A percentile compares a stretch with the other conserved stretches of the same genome.
Conservation (phyloP, 176 grass and related monocot genomes). For the Saccharum spontaneum region DNA sequence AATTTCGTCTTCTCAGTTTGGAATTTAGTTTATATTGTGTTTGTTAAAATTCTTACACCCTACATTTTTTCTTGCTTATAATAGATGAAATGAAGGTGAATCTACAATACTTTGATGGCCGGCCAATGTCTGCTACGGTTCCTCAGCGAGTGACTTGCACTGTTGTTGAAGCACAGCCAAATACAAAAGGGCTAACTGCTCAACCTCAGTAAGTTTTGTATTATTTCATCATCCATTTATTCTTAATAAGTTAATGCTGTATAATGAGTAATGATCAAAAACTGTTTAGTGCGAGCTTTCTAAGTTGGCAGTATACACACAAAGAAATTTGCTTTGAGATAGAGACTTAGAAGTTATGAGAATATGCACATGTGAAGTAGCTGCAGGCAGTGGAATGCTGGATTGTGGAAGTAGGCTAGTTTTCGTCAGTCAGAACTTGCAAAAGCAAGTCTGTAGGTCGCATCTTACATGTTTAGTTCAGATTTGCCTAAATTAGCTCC, state of each 20-base stretch:
- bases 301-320: neutral
- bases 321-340: neutral
- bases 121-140: constrained; percentile 78
- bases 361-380: neutral
- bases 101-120: constrained; percentile 86
- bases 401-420: neutral
- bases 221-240: constrained; percentile 1
- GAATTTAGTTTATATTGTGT: neutral
- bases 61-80: constrained; percentile 19
- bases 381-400: neutral
- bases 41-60: constrained; percentile 21
- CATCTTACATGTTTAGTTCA: neutral
- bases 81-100: constrained; percentile 92
- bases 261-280: neutral
- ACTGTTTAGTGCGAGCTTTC: neutral
- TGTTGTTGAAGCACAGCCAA: constrained; percentile 81
- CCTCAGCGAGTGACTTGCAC: constrained; percentile 89
- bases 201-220: constrained; percentile 81
- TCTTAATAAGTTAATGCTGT: constrained; percentile 16
- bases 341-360: neutral
- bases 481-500: neutral
- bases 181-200: constrained; percentile 86
- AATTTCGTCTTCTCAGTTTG: constrained; percentile 4
- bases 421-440: neutral
- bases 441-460: neutral